Evolutionary conservation across 352 stramenopile species (phyloP), one percentile per base, ranked within the genome.

Genomic region (Blastocystis sp.): DNA sequence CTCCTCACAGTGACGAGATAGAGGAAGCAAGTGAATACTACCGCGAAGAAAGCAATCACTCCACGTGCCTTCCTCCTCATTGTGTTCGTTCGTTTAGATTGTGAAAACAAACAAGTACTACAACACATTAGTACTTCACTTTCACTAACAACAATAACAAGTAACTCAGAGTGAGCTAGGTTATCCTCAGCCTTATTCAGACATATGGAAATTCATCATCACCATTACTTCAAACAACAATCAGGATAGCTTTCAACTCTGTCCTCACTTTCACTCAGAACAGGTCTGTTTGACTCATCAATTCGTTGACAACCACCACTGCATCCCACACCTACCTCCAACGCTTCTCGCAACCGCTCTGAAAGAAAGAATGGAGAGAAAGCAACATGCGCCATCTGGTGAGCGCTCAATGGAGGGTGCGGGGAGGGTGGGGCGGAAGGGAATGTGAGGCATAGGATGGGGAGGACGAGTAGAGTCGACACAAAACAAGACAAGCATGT

Each of bases 211-310:
- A 69, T 31, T n/a, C n/a, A 66, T 69, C 12, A 26, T 85, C 74
- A 59, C 51, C 51, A 50, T 66, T 59, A 45, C 50, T 9, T 33
- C 29, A n/a, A 16, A 50, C 24, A 29, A 63, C 74, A 85, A 85
- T 85, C 74, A 85, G 74, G 66, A 59, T 67, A 69, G 74, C 74
- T 69, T 33, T 69, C 26, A 69, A 66, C 19, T 12, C 31, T 80
- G 65, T 85, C 74, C 74, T 85, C 74, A 85, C 35, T 69, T 41
- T 59, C 33, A 59, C n/a, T 85, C 74, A 85, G 74, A 85, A 85
- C 74, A 85, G 74, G 74, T 85, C 74, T 85, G 74, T 85, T 55
- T 16, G 45, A 55, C 45, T 55, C 45, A 55, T 55, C 45, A 55
- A 6, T 16, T 55, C 16, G 45, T 55, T 55, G 45, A 55, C 16